Conservation (phyloP, 306 rosid genomes). For the Trichosanthes truncata region DNA sequence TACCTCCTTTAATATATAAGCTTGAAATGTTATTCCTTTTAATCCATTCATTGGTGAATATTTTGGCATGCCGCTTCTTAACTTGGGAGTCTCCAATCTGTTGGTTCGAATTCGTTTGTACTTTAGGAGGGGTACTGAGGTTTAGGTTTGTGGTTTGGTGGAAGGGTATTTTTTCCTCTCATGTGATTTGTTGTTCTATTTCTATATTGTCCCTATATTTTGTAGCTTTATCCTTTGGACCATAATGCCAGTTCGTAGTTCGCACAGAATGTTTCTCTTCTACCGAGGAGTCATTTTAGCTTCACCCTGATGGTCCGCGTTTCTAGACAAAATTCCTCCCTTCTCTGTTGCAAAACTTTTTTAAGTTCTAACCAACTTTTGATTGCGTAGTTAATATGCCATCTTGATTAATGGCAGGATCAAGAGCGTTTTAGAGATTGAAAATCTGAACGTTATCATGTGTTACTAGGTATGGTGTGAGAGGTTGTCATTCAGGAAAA, state of each 20-base stretch:
- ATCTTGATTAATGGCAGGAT: not conserved
- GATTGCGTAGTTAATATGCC: not conserved
- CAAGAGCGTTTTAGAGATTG: not conserved
- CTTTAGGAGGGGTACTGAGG: not conserved
- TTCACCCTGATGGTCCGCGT: not conserved
- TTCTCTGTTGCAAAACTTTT: not conserved
- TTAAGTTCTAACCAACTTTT: not conserved
- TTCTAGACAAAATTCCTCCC: not conserved
- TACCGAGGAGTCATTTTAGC: not conserved
- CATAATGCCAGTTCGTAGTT: not conserved
- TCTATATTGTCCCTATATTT: not conserved
- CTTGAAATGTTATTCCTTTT: no score
- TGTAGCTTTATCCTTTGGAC: not conserved
- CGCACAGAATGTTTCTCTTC: not conserved
- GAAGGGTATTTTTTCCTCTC: not conserved
- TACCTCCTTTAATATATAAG: no score
- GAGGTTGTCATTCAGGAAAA: not conserved
- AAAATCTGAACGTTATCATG: not conserved
- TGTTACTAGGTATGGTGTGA: not conserved
- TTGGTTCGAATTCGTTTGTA: not conserved
- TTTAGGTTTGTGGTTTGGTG: not conserved
- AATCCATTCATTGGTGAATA: not conserved
- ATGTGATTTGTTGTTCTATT: not conserved
- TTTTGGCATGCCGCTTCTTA: not conserved
- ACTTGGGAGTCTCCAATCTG: not conserved